Evolutionary conservation across 169 alveolate genomes (phyloP).

Genomic region (Blepharisma undulans): DNA sequence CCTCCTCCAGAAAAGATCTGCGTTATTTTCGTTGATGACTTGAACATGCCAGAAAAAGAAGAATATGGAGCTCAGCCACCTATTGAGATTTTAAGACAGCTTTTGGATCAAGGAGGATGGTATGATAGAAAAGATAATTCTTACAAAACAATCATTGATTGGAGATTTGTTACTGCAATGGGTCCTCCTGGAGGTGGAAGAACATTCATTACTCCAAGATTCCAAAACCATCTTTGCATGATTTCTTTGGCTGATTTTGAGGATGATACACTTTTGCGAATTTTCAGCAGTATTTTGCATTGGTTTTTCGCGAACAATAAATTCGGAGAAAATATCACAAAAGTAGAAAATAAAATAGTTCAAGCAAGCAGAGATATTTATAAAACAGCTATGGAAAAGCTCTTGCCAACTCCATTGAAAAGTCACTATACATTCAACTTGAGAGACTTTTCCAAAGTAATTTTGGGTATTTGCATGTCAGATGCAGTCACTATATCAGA

Average conservation of each 20-base stretch:
- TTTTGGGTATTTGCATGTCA: constrained; percentile 80
- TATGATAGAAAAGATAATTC: constrained; percentile 74
- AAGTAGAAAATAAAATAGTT: constrained; percentile 79
- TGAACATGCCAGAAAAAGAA: constrained; percentile 90
- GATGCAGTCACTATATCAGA: background rate
- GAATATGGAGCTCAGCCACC: constrained; percentile 91
- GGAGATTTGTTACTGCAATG: constrained; percentile 82
- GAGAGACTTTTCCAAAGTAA: constrained; percentile 90
- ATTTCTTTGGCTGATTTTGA: constrained; percentile 82
- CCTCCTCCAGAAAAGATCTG: constrained; percentile 81
- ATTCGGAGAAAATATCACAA: constrained; percentile 78
- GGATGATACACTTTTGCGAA: constrained; percentile 81
- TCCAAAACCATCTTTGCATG: constrained; percentile 80
- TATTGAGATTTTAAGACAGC: constrained; percentile 85
- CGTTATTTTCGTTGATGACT: constrained; percentile 87
- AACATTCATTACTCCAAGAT: constrained; percentile 83
- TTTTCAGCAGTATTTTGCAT: constrained; percentile 85
- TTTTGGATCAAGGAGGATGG: constrained; percentile 78
- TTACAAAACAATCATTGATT: constrained; percentile 68
- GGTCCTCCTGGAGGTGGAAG: constrained; percentile 92
- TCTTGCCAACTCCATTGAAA: constrained; percentile 93
- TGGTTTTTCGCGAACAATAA: constrained; percentile 75
- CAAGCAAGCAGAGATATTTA: constrained; percentile 88
- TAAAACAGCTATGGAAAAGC: constrained; percentile 83
- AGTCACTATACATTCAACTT: constrained; percentile 92